A percentile compares a stretch with the other conserved stretches of the same genome.
Conservation (phyloP, 331 rosid species). For the Malus hybrid region DNA sequence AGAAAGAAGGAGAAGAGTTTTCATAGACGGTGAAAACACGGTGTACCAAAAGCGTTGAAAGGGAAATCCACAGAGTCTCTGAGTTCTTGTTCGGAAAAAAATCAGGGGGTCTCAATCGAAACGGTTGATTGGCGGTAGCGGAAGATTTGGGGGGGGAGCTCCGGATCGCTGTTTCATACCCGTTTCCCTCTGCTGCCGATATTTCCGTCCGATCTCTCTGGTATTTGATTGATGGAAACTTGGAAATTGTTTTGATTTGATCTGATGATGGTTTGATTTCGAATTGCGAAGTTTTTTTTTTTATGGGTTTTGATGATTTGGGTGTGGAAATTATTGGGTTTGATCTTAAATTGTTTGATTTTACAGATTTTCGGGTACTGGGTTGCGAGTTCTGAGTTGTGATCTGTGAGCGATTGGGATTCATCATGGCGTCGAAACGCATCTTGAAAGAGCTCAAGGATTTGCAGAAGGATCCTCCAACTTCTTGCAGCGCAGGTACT, state of each 20-base stretch:
- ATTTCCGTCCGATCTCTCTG: constrained; percentile 11
- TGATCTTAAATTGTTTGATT: background rate
- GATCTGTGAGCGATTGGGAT: background rate
- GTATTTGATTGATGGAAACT: background rate
- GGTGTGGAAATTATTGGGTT: too few relatives aligned
- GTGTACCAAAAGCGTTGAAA: background rate
- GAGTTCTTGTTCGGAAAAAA: background rate
- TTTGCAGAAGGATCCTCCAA: constrained; percentile 82
- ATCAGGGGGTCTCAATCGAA: background rate
- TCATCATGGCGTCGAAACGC: constrained; percentile 67
- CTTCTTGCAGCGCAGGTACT: constrained; percentile 72
- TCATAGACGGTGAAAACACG: background rate
- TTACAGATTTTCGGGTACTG: background rate
- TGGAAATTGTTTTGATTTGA: background rate
- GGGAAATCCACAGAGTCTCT: background rate
- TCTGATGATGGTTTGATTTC: background rate
- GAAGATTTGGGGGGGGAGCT: constrained; percentile 9
- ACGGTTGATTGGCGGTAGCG: background rate
- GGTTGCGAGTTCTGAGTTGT: background rate
- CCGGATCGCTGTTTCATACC: constrained; percentile 4
- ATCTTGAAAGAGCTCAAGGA: constrained; percentile 75
- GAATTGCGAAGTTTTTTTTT: background rate
- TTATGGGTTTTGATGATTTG: background rate
- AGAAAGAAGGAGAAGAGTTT: background rate
- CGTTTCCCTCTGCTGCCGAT: constrained; percentile 7